Evolutionary conservation across 805 yeast genomes (phyloP).

Genomic region (Kodamaea sagamina): DNA sequence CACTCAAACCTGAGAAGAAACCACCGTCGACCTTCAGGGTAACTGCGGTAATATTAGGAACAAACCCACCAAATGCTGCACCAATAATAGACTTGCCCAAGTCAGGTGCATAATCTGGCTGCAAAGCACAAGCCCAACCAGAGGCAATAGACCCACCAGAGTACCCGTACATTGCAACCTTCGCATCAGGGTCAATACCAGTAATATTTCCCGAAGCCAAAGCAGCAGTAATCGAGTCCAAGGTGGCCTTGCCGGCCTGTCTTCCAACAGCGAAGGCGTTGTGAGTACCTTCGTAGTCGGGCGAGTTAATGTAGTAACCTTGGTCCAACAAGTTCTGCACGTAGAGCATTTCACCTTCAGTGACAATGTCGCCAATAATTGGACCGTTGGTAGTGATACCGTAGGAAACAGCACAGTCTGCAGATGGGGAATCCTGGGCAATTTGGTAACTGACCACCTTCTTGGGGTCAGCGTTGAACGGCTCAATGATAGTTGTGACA

Average conservation of each 20-base stretch:
- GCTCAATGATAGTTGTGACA: constrained; percentile 24
- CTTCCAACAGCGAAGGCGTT: constrained; percentile 34
- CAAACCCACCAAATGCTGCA: constrained; percentile 39
- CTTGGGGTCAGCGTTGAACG: constrained; percentile 24
- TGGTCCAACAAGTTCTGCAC: constrained; percentile 18
- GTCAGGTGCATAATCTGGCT: constrained; percentile 40
- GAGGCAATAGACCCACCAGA: constrained; percentile 29
- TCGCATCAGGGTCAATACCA: constrained; percentile 20
- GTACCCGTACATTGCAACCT: constrained; percentile 24
- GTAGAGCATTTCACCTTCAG: constrained; percentile 19
- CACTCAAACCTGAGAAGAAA: constrained; percentile 31
- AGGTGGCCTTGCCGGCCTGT: constrained; percentile 30
- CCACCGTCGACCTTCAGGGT: constrained; percentile 27
- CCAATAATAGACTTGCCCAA: constrained; percentile 26
- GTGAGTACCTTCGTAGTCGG: constrained; percentile 38
- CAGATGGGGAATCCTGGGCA: constrained; percentile 23
- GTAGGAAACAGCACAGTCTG: constrained; percentile 25
- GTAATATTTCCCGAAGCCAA: constrained; percentile 20
- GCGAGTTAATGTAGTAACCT: constrained; percentile 36
- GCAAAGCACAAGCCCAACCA: constrained; percentile 29
- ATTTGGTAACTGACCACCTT: constrained; percentile 23
- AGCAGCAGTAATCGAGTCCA: constrained; percentile 33
- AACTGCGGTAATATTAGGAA: constrained; percentile 33
- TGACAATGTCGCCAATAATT: constrained; percentile 13
- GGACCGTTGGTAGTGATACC: constrained; percentile 18